These are phyloP conservation scores for Rhodomyrtus psidioides DNA, from an alignment of 441 rosid species.

Conservation along the genomic window DNA sequence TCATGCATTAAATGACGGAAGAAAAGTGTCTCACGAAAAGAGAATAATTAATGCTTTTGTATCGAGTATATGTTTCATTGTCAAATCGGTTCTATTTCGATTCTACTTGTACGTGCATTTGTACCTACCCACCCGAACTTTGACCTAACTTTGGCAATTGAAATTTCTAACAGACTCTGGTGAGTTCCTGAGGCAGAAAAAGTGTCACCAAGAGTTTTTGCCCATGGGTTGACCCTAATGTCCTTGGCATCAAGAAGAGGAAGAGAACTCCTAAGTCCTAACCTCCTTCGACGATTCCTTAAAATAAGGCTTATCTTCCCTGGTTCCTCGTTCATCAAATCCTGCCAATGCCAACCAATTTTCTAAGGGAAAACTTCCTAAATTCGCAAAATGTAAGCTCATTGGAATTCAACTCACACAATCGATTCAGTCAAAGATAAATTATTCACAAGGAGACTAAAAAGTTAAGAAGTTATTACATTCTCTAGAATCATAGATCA, in stretches of 20 bases:
- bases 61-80: background rate
- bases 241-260: background rate
- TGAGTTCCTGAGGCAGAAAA: too few relatives aligned
- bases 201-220: too few relatives aligned
- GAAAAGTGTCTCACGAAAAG: background rate
- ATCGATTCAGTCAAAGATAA: background rate
- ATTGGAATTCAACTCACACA: background rate
- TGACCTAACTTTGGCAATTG: background rate
- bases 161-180: background rate
- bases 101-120: too few relatives aligned
- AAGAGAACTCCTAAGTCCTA: background rate
- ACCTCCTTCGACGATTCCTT: background rate
- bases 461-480: background rate
- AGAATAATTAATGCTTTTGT: background rate
- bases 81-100: background rate
- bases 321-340: background rate
- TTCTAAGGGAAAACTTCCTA: background rate
- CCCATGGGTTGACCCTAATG: too few relatives aligned
- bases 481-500: background rate
- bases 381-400: background rate
- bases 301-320: background rate
- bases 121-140: background rate
- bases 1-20: background rate
- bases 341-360: background rate
- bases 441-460: background rate